Conservation (phyloP, 2,329 filamentous ascomycete genomes). For the Myriosclerotinia duriaeana region DNA sequence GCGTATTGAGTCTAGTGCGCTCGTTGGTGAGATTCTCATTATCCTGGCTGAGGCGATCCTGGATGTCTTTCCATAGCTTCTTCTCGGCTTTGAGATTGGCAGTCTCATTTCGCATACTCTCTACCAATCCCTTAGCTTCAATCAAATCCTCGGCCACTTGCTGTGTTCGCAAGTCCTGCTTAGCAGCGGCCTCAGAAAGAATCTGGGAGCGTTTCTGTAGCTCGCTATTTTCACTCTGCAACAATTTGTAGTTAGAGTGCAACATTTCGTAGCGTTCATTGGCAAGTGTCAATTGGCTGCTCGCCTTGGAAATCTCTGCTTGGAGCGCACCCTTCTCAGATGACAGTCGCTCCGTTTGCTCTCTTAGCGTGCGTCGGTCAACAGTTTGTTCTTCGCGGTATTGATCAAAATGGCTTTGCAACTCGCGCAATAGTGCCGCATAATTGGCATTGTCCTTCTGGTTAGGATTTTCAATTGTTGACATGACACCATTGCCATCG, state of each 20-base stretch:
- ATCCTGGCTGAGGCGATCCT: conserved; percentile 82
- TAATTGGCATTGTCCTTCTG: conserved; percentile 65
- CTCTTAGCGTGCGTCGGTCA: conserved; percentile 77
- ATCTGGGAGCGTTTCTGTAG: conserved; percentile 78
- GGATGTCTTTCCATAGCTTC: conserved; percentile 89
- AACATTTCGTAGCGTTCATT: conserved; percentile 86
- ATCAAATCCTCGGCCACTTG: conserved; percentile 92
- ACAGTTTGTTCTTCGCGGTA: conserved; percentile 83
- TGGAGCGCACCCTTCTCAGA: conserved; percentile 80
- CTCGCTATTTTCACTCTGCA: conserved; percentile 82
- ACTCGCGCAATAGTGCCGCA: conserved; percentile 75
- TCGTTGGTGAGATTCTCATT: conserved; percentile 84
- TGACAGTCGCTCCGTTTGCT: conserved; percentile 79
- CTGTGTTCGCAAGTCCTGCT: conserved; percentile 85
- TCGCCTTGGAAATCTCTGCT: conserved; percentile 74
- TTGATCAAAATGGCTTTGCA: conserved; percentile 85
- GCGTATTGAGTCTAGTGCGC: conserved; percentile 75
- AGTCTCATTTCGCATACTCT: conserved; percentile 86
- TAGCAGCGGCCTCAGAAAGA: conserved; percentile 79
- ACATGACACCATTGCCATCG: conserved; percentile 55
- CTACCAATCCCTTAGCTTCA: conserved; percentile 75
- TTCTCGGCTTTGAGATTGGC: conserved; percentile 95
- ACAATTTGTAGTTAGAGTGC: conserved; percentile 78
- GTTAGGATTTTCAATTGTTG: conserved; percentile 56
- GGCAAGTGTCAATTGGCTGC: conserved; percentile 78